Evolutionary conservation across 176 grass and related monocot species (phyloP).

Genomic region (Avena insularis): DNA sequence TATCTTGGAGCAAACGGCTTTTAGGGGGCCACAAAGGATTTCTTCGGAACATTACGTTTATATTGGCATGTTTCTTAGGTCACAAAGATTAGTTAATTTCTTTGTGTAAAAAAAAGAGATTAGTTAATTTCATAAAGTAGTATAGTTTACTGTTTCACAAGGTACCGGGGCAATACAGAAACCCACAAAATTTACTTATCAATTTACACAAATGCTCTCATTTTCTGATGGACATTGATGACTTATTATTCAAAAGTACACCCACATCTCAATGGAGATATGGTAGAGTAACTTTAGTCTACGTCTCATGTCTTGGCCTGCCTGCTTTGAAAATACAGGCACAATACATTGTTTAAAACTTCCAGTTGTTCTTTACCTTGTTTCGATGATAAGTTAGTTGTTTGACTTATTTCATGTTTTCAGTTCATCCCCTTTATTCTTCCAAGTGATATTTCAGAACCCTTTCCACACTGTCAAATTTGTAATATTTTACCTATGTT

Average conservation of each 20-base stretch:
- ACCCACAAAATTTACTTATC: background rate
- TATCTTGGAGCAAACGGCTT: background rate
- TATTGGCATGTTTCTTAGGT: background rate
- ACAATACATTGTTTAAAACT: background rate
- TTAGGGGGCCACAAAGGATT: background rate
- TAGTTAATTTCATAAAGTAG: background rate
- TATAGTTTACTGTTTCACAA: background rate
- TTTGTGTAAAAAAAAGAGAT: too few relatives aligned
- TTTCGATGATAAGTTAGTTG: background rate
- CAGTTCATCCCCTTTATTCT: background rate
- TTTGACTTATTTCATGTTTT: background rate
- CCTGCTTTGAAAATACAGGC: background rate
- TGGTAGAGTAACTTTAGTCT: background rate
- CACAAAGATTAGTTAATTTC: background rate
- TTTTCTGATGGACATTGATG: background rate
- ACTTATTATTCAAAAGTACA: background rate
- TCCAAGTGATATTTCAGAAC: background rate
- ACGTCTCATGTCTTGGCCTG: background rate
- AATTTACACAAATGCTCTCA: background rate
- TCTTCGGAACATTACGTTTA: background rate
- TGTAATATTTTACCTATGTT: background rate
- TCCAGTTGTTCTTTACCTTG: background rate
- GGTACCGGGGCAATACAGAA: background rate
- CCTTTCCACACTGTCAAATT: background rate
- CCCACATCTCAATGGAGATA: background rate